Evolutionary conservation across 108 stramenopile species (phyloP), one percentile per base, ranked within the genome.

Genomic region (Skeletonema tropicum): DNA sequence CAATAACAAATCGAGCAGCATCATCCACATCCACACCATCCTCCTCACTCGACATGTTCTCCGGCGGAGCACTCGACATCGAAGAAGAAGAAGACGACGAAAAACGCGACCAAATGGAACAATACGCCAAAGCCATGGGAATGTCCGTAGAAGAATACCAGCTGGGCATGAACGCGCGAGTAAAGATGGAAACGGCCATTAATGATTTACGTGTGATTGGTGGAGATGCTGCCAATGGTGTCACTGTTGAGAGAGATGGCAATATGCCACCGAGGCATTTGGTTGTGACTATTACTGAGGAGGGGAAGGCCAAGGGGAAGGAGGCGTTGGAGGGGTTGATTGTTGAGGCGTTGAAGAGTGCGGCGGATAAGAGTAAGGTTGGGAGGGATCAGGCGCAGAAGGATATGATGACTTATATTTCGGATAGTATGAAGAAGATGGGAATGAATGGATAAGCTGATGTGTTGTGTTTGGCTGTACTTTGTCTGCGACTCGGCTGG

Each of bases 121-220:
- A 88, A 60, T 81, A 82, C 32, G 91, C 94, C 61, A 85, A 84
- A 57, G 88, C 92, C 15, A 93, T 95, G 92, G 90, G 90, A 35
- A 91, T 95, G 88, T 80, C 91, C 60, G 80, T 91, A 14, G 88
- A 89, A 30, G 91, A 95, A 71, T 95, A 95, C 70, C 84, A 88
- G 70, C 64, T 92, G 7, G 94, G 88, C 10, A 89, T 95, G 67
- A 82, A 84, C 17, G 92, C 92, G 14, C 85, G 90, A 23, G 59
- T 66, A 15, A 64, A 76, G 10, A 81, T 95, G 77, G 79, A 75
- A 19, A 71, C 71, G 19, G 75, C 74, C 7, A 71, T 95, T 55
- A 81, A 87, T 60, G 73, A 80, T 13, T 59, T 87, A 3, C 84
- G 89, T 26, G 77, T 90, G 0, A 69, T 68, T 8, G 85, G 70